phyloP scores from a whole-genome alignment of 1,139 yeast species.

The Candida smagusa region DNA sequence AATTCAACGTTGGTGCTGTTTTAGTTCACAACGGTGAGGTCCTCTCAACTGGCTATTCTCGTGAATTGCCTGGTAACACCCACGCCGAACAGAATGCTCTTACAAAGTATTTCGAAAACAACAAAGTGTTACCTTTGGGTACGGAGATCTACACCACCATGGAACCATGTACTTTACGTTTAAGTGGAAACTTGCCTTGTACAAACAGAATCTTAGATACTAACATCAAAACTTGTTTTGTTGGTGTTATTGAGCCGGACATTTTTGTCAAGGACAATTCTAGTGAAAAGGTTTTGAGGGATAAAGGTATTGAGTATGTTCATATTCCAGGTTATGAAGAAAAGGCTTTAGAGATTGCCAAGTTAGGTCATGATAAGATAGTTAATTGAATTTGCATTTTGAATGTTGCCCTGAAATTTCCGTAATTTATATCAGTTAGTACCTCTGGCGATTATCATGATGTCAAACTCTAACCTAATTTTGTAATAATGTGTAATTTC shows the following conservation, averaged over 20 bases:
- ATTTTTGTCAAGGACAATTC: conserved; percentile 79
- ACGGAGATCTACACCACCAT: conserved; percentile 88
- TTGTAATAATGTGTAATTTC: no score
- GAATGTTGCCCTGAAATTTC: no score
- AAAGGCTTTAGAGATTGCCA: conserved; percentile 70
- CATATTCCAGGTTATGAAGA: conserved; percentile 83
- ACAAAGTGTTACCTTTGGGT: conserved; percentile 62
- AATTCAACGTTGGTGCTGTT: conserved; percentile 92
- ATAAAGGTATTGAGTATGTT: conserved; percentile 64
- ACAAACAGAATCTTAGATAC: conserved; percentile 67
- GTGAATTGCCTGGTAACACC: conserved; percentile 93
- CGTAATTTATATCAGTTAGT: no score
- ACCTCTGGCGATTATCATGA: no score
- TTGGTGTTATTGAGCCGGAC: conserved; percentile 89
- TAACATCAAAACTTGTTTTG: conserved; percentile 70
- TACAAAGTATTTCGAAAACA: conserved; percentile 56
- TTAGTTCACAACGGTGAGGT: conserved; percentile 65
- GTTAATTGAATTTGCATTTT: no score
- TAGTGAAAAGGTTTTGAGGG: conserved; percentile 53
- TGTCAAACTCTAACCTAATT: no score
- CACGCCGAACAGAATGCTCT: conserved; percentile 98
- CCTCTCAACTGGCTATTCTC: conserved; percentile 76
- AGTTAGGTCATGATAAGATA: conserved; percentile 58
- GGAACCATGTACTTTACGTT: conserved; percentile 93
- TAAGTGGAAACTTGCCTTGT: conserved; percentile 91